Conservation (phyloP, 352 stramenopile species). For the Globisporangium iwayamae region DNA sequence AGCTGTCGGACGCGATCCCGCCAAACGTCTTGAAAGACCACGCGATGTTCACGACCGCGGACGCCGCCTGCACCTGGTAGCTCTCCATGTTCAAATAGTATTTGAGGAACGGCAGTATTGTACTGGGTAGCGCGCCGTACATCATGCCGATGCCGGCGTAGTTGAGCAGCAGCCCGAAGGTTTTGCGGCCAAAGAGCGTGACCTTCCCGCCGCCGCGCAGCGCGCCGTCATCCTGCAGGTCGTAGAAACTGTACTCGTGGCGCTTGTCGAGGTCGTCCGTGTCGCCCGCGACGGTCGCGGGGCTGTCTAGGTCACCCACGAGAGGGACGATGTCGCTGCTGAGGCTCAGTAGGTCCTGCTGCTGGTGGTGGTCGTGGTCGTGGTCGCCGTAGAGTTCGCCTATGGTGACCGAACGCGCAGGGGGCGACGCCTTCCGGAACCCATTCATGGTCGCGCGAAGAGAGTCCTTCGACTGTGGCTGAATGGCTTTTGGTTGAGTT, state of each 20-base stretch:
- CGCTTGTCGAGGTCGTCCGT: slow-evolving; percentile 9
- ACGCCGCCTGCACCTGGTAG: slow-evolving; percentile 46
- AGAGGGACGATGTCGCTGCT: background rate
- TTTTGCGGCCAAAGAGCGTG: slow-evolving; percentile 37
- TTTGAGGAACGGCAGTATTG: slow-evolving; percentile 25
- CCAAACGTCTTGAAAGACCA: slow-evolving; percentile 63
- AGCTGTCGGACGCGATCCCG: slow-evolving; percentile 54
- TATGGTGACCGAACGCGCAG: slow-evolving; percentile 2
- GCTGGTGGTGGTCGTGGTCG: background rate
- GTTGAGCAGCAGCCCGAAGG: slow-evolving; percentile 63
- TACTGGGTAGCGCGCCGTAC: slow-evolving; percentile 60
- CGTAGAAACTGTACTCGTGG: slow-evolving; percentile 52
- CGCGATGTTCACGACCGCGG: slow-evolving; percentile 38
- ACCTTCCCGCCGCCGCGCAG: slow-evolving; percentile 53
- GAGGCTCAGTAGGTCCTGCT: background rate
- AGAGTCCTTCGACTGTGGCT: no score
- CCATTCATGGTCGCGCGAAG: background rate
- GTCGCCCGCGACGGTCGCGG: slow-evolving; percentile 1
- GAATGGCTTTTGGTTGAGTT: background rate
- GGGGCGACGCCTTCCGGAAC: background rate
- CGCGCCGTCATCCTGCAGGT: slow-evolving; percentile 59
- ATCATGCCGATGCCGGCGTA: slow-evolving; percentile 65
- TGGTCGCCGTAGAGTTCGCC: background rate
- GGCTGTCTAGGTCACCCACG: background rate
- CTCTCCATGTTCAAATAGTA: slow-evolving; percentile 60